phyloP scores from a whole-genome alignment of 73 alveolate species.

The Blepharisma stoltei region DNA sequence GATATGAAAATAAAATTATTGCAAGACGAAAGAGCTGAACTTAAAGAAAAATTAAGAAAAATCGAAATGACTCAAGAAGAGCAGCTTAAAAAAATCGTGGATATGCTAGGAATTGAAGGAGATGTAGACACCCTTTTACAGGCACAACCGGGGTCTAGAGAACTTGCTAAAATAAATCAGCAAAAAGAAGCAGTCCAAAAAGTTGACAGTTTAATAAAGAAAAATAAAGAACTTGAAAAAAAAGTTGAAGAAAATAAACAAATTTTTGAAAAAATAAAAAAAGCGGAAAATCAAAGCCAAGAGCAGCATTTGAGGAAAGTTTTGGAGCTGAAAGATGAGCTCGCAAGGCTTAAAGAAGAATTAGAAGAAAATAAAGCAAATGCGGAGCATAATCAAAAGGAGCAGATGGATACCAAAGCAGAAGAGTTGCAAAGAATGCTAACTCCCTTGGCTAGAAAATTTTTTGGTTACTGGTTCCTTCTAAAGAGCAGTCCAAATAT shows the following conservation, averaged over 20 bases:
- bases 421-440: constrained; percentile 42
- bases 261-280: constrained; percentile 23
- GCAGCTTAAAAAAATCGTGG: constrained; percentile 18
- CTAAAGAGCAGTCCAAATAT: no score
- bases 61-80: not conserved
- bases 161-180: not conserved
- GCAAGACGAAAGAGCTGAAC: constrained; percentile 35
- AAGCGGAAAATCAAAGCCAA: not conserved
- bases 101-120: constrained; percentile 17
- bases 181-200: constrained; percentile 17
- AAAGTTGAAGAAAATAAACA: constrained; percentile 18
- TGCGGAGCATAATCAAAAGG: not conserved
- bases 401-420: constrained; percentile 30
- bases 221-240: constrained; percentile 32
- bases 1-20: constrained; percentile 16
- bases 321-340: constrained; percentile 10
- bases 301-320: constrained; percentile 31
- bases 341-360: constrained; percentile 33
- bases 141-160: not conserved
- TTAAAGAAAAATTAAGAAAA: constrained; percentile 22
- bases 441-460: no score
- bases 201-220: not conserved
- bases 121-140: constrained; percentile 10
- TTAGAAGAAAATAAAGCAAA: not conserved
- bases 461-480: no score